A percentile compares a stretch with the other conserved stretches of the same genome.
Conservation (phyloP, 805 yeast genomes). For the Sugiyamaella mastotermitis region DNA sequence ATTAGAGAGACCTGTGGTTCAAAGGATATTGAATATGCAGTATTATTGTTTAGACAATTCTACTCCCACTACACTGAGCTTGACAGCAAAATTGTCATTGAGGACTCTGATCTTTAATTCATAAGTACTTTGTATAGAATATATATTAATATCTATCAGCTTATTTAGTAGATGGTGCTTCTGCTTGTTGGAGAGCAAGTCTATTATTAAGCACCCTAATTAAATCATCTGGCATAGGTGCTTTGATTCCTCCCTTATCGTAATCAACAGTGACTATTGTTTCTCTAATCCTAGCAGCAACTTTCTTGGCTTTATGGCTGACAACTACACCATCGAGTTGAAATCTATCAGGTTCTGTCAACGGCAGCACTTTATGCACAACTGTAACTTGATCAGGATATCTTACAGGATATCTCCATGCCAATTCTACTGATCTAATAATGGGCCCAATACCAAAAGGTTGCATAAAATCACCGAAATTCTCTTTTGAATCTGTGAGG, state of each 20-base stretch:
- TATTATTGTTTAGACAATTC: constrained; percentile 55
- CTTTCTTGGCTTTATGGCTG: constrained; percentile 26
- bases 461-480: constrained; percentile 19
- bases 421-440: constrained; percentile 26
- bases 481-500: constrained; percentile 18
- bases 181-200: constrained; percentile 7
- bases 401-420: constrained; percentile 28
- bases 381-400: constrained; percentile 29
- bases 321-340: constrained; percentile 25
- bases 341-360: constrained; percentile 25
- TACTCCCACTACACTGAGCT: constrained; percentile 35
- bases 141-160: neutral
- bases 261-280: constrained; percentile 29
- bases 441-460: constrained; percentile 27
- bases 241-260: constrained; percentile 23
- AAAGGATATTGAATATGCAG: constrained; percentile 59
- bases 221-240: constrained; percentile 25
- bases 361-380: constrained; percentile 23
- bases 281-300: constrained; percentile 29
- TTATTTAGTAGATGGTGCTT: constrained; percentile 3
- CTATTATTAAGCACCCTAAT: constrained; percentile 16
- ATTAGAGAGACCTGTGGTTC: constrained; percentile 88
- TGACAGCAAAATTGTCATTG: constrained; percentile 19
- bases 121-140: neutral
- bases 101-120: constrained; percentile 8